A percentile compares a stretch with the other conserved stretches of the same genome.
Conservation (phyloP, 2,329 filamentous ascomycete species). For the Calonectria pauciramosa region DNA sequence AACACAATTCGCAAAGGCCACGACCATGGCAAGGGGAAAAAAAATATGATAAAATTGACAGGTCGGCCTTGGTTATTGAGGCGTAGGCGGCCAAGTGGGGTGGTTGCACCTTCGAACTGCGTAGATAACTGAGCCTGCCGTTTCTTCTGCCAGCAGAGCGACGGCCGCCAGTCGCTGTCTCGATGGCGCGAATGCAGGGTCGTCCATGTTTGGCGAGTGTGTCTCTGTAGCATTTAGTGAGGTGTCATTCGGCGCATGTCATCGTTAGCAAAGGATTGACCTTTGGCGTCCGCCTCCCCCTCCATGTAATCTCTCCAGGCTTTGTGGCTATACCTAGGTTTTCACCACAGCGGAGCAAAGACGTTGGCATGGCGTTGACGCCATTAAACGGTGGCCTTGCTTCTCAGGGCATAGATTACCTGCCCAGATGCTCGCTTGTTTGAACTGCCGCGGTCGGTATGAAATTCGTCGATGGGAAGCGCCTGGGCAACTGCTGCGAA, state of each 20-base stretch:
- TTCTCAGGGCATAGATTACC: not conserved
- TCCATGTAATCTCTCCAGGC: constrained; percentile 6
- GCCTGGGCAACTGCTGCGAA: not conserved
- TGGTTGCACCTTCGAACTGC: constrained; percentile 25
- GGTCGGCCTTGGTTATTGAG: constrained; percentile 26
- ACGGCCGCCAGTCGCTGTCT: constrained; percentile 38
- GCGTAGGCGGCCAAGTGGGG: not conserved
- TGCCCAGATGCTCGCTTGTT: not conserved
- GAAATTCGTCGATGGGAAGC: not conserved
- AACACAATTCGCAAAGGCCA: not conserved
- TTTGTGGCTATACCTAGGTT: constrained; percentile 22
- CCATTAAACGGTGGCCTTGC: not conserved
- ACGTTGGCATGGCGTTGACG: constrained; percentile 8
- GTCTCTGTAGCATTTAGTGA: constrained; percentile 8
- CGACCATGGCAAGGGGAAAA: not conserved
- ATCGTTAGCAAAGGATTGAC: constrained; percentile 20
- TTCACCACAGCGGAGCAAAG: constrained; percentile 26
- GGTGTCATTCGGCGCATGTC: constrained; percentile 13
- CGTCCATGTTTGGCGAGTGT: constrained; percentile 15
- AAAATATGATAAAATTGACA: constrained; percentile 36
- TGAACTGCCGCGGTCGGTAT: not conserved
- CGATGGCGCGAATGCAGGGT: constrained; percentile 18
- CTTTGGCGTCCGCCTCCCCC: constrained; percentile 7
- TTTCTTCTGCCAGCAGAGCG: constrained; percentile 32
- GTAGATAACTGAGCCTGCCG: constrained; percentile 30